A percentile compares a stretch with the other conserved stretches of the same genome.
These are phyloP conservation scores for Cucurbitaria berberidis DNA, from an alignment of 2,329 filamentous ascomycete genomes.

Conservation along the genomic window DNA sequence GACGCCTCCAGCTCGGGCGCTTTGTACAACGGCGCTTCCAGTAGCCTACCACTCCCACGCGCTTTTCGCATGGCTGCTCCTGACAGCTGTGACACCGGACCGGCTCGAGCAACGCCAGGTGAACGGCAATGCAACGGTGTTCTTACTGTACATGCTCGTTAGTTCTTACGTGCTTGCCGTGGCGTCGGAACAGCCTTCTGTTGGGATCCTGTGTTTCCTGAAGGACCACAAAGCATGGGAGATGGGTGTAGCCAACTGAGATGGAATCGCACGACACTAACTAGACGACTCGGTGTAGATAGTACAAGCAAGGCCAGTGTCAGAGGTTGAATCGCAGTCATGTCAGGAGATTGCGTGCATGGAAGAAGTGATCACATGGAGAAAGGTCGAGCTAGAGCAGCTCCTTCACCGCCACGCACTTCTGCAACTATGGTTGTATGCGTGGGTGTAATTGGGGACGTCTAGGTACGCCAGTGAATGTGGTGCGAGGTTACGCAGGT, in stretches of 20 bases:
- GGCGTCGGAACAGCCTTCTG: background rate
- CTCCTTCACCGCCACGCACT: slow-evolving; percentile 32
- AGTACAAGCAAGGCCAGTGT: background rate
- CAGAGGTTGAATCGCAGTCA: slow-evolving; percentile 3
- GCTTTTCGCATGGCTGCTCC: slow-evolving; percentile 37
- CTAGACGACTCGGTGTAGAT: background rate
- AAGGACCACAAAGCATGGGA: background rate
- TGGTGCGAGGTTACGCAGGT: slow-evolving; percentile 32
- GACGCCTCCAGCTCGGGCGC: slow-evolving; percentile 13
- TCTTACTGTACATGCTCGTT: background rate
- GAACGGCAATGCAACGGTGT: slow-evolving; percentile 24
- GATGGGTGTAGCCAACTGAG: too few relatives aligned
- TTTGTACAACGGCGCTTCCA: slow-evolving; percentile 25
- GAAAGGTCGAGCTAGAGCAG: slow-evolving; percentile 19
- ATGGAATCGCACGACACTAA: too few relatives aligned
- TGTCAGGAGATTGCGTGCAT: slow-evolving; percentile 25
- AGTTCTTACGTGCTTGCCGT: background rate
- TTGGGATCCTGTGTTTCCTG: background rate
- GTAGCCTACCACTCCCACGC: slow-evolving; percentile 36
- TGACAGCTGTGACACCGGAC: slow-evolving; percentile 44
- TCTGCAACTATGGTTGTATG: slow-evolving; percentile 8
- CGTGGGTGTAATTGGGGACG: slow-evolving; percentile 27
- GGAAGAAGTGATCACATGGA: slow-evolving; percentile 21
- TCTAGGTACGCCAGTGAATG: slow-evolving; percentile 24
- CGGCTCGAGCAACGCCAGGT: slow-evolving; percentile 25